Evolutionary conservation across 257 asterid species (phyloP), one percentile per base, ranked within the genome.

Genomic region (Nicotiana noctiflora): DNA sequence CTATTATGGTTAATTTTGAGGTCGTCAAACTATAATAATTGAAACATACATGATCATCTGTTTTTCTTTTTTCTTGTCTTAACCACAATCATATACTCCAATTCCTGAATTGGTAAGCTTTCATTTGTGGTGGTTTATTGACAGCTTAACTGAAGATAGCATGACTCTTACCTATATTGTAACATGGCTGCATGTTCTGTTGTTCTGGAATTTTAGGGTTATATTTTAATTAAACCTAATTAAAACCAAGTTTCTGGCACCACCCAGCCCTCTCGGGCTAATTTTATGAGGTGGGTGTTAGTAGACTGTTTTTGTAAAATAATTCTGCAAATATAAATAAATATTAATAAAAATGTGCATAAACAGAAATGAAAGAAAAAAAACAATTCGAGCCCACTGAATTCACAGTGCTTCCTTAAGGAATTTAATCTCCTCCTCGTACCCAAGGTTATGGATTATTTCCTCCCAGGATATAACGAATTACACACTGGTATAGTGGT

Each of bases 141-240:
- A 46, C 78, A 44, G 60, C 40, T 13, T 46, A 72, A 72, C 40
- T 72, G 13, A 13, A 72, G 18, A 46, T 23, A 72, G 60, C 78
- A 46, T 3, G 4, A 72, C 7, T 5, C 32, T 1, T 72, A 56
- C 59, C 59, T 21, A 70, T 21, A 32, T 46, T 72, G 37, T 72
- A 46, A 72, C 78, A 46, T 72, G 78, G 14, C 4, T 72, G 40
- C 78, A 72, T 72, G 78, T 72, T 72, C 78, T 21, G 40, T 32
- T 72, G 78, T 46, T 46, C 13, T 72, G 21, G 8, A 13, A 44
- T 5, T 46, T 21, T 72, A 44, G 34, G 59, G n/a, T 72, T 46
- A 72, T 44, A 7, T 12, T 46, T 72, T 21, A 51, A 51, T 51
- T 49, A 59, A 21, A 56, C 12, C 62, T 18, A 56, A 18, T 56